Evolutionary conservation across 768 basidiomycete genomes (phyloP).

Genomic region (Suillus fuscotomentosus): DNA sequence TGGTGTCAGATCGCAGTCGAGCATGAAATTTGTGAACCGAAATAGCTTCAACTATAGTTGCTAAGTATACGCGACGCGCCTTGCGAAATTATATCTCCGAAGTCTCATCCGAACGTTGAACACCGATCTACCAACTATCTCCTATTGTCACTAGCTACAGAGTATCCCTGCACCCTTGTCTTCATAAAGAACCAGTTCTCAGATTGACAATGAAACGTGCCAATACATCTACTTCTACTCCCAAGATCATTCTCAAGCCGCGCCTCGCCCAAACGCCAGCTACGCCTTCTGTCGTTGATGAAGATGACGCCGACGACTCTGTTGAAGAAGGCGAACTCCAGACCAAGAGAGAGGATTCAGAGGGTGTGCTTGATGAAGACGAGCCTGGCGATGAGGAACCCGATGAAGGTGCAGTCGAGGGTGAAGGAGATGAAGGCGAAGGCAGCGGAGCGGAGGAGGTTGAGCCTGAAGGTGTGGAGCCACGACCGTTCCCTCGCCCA

Average conservation of each 20-base stretch:
- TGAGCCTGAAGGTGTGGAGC: conserved; percentile 34
- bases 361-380: conserved; percentile 29
- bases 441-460: conserved; percentile 31
- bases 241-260: conserved; percentile 43
- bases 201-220: conserved; percentile 21
- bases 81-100: neutral
- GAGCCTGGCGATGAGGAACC: conserved; percentile 28
- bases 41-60: neutral
- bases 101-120: neutral
- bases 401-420: conserved; percentile 24
- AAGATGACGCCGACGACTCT: conserved; percentile 15
- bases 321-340: conserved; percentile 23
- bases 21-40: neutral
- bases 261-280: conserved; percentile 25
- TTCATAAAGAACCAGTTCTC: neutral
- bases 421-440: conserved; percentile 29
- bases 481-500: conserved; percentile 29
- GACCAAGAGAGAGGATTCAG: conserved; percentile 30
- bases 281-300: conserved; percentile 17
- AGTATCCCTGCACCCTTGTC: neutral
- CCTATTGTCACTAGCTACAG: neutral
- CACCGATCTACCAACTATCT: neutral
- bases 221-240: conserved; percentile 19
- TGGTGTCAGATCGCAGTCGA: neutral
- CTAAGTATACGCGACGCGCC: neutral